Conservation (phyloP, 1,139 yeast genomes). For the Barnettozyma hawaiiensis region DNA sequence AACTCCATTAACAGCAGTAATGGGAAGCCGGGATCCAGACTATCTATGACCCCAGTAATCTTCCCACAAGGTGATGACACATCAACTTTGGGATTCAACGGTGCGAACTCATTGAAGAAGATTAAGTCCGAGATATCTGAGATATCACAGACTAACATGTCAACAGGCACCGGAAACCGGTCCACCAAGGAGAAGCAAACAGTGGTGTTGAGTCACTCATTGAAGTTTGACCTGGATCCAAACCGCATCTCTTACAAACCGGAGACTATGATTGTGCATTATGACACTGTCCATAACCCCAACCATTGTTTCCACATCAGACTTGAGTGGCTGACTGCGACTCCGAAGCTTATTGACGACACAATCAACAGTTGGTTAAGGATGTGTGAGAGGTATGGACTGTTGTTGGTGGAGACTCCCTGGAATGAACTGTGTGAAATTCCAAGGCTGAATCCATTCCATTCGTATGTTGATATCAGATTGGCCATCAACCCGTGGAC, state of each 20-base stretch:
- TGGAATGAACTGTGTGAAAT: slow-evolving; percentile 80
- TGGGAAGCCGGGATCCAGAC: slow-evolving; percentile 11
- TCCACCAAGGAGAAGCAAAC: slow-evolving; percentile 15
- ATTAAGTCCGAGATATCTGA: slow-evolving; percentile 7
- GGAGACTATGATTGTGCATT: slow-evolving; percentile 77
- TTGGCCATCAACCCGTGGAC: slow-evolving; percentile 70
- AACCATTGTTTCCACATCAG: slow-evolving; percentile 91
- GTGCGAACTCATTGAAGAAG: slow-evolving; percentile 10
- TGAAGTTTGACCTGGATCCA: slow-evolving; percentile 76
- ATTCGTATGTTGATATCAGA: slow-evolving; percentile 68
- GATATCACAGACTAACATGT: slow-evolving; percentile 4
- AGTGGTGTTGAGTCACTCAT: slow-evolving; percentile 39
- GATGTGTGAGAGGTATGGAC: slow-evolving; percentile 79
- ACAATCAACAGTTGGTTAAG: slow-evolving; percentile 77
- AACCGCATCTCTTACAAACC: slow-evolving; percentile 64
- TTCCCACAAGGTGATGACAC: slow-evolving; percentile 12
- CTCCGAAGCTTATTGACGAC: slow-evolving; percentile 86
- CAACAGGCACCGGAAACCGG: slow-evolving; percentile 1
- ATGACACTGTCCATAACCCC: slow-evolving; percentile 89
- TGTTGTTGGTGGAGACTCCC: slow-evolving; percentile 86
- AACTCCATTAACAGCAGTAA: slow-evolving; percentile 13
- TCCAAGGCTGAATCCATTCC: slow-evolving; percentile 78
- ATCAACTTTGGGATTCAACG: background rate
- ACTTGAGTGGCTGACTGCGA: slow-evolving; percentile 88
- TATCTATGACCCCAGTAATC: slow-evolving; percentile 17